Base-by-base conservation (phyloP, 805 yeast genomes). In the Priceomyces castillae region DNA sequence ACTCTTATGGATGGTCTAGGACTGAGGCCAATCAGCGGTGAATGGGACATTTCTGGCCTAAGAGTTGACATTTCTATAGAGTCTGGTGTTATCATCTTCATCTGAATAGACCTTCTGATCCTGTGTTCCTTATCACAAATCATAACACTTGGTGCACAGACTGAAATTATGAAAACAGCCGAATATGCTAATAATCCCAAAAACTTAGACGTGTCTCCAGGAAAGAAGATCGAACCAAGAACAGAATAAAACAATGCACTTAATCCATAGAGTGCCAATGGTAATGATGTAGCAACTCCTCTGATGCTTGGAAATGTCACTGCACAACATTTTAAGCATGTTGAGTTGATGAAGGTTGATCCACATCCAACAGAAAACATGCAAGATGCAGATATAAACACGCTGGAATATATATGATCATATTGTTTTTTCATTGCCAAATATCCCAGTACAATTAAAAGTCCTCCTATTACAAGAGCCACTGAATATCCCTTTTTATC, bases 271-370 rank as follows among this genome's bases (percentile, higher is more conserved):
- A 84, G 75, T 1, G 90, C 82, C 59, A 85, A 72, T 2, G 92
- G 90, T 35, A 85, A 69, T 0, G 89, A 78, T 0, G 94, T 82
- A 3, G 94, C 90, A 7, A 84, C 69, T 2, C 94, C 95, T 42
- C 87, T 63, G 30, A 76, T 67, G 34, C 76, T 69, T 0, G 95
- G 92, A 55, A 81, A 84, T 37, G 76, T 71, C 33, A 84, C 67
- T 18, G 90, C 88, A 45, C 89, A 82, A 56, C 90, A 84, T 56
- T 86, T 86, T 55, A 86, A 76, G 46, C 82, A 71, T 7, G 85
- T 80, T 14, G 81, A 72, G 56, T 78, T 80, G 31, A 85, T 74
- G 44, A 77, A 76, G 0, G 90, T 82, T 26, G 86, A 79, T 0
- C 94, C 94, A 2, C 69, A 53, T 0, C 92, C 92, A n/a, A 85